Conservation (phyloP, 768 basidiomycete genomes). For the Lactarius pseudohatsudake region DNA sequence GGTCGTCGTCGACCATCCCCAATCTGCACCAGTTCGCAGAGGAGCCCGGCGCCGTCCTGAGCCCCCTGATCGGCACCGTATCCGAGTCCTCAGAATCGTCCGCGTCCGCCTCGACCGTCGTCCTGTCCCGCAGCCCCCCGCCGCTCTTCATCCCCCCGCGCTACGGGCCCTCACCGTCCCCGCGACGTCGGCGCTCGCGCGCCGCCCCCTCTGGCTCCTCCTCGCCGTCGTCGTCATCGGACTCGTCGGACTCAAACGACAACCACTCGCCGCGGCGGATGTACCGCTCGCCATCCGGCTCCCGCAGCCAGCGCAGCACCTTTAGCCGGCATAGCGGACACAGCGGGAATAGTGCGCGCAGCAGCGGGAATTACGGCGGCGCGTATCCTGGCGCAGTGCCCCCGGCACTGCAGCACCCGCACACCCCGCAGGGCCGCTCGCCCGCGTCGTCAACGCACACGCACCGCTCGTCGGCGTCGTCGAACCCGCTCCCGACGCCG, state of each 20-base stretch:
- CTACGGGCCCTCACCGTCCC: constrained; percentile 37
- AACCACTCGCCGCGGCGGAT: not conserved
- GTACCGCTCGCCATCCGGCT: constrained; percentile 16
- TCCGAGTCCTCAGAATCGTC: constrained; percentile 25
- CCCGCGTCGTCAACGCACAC: constrained; percentile 26
- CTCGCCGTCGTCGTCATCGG: not conserved
- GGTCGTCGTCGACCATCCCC: constrained; percentile 15
- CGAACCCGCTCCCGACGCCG: constrained; percentile 23
- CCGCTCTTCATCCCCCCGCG: constrained; percentile 33
- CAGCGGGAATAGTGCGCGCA: constrained; percentile 6
- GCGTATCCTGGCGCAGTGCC: not conserved
- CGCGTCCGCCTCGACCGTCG: constrained; percentile 26
- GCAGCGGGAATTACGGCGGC: constrained; percentile 6
- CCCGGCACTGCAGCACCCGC: not conserved
- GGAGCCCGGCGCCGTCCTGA: constrained; percentile 35
- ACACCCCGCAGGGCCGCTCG: constrained; percentile 26
- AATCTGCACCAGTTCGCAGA: constrained; percentile 34
- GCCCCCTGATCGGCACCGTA: constrained; percentile 32
- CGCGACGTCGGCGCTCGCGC: constrained; percentile 41
- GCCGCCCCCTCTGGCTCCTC: constrained; percentile 49
- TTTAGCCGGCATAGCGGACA: constrained; percentile 3
- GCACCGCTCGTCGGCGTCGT: constrained; percentile 22
- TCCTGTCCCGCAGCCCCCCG: constrained; percentile 35
- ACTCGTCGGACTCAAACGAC: constrained; percentile 21
- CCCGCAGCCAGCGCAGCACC: constrained; percentile 16